Conservation (phyloP, 2,329 filamentous ascomycete species). For the Podosphaera xanthii region DNA sequence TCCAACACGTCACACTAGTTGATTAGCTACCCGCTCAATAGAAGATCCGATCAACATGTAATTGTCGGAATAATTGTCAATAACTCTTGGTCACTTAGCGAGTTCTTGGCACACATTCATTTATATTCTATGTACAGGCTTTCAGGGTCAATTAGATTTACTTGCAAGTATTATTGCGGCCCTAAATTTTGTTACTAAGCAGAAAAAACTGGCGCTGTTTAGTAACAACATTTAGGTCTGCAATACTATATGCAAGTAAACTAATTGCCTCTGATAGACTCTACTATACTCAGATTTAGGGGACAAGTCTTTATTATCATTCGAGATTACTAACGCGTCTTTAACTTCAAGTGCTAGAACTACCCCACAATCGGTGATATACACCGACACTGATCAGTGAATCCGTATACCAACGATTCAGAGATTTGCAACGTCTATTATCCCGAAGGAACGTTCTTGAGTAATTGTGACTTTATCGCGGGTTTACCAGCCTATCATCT, state of each 20-base stretch:
- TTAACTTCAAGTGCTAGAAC: neutral
- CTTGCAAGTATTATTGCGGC: too few species aligned
- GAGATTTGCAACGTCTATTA: neutral
- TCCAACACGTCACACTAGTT: constrained; percentile 2
- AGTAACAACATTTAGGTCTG: too few species aligned
- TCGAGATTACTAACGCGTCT: neutral
- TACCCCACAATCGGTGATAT: neutral
- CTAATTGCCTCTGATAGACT: too few species aligned
- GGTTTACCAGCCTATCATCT: neutral
- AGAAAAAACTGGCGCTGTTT: too few species aligned
- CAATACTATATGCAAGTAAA: too few species aligned
- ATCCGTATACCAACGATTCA: neutral
- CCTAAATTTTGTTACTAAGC: too few species aligned
- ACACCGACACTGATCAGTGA: neutral
- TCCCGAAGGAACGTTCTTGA: neutral
- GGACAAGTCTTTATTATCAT: neutral
- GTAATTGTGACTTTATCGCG: neutral
- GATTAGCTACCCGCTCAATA: too few species aligned
- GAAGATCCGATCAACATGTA: too few species aligned
- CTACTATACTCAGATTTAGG: neutral
- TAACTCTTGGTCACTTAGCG: neutral
- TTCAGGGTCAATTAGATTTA: too few species aligned
- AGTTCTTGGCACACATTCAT: neutral
- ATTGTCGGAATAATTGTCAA: neutral
- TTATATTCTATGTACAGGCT: neutral